Evolutionary conservation across 371 early-diverging fungal species (phyloP).

Genomic region (Zychaea mexicana): DNA sequence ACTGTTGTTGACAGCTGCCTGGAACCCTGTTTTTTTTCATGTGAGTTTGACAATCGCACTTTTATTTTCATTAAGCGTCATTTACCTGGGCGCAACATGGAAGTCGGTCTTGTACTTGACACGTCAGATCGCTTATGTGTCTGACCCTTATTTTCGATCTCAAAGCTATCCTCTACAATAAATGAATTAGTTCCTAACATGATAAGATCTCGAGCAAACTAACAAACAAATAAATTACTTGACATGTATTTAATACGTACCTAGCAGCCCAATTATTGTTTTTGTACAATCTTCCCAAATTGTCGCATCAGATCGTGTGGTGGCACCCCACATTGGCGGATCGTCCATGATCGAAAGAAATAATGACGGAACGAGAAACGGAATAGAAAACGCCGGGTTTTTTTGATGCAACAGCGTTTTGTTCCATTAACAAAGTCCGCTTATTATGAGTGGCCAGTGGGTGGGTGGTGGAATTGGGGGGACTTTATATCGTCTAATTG

Average conservation of each 20-base stretch:
- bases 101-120: not conserved
- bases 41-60: not conserved
- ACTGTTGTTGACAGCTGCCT: not conserved
- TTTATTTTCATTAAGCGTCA: not conserved
- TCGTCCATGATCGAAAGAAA: not conserved
- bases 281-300: constrained; percentile 41
- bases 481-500: no score
- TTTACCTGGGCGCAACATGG: not conserved
- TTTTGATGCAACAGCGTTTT: no score
- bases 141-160: constrained; percentile 27
- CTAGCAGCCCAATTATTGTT: constrained; percentile 39
- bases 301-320: constrained; percentile 30
- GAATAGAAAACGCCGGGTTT: no score
- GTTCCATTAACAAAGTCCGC: no score
- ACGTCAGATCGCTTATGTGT: not conserved
- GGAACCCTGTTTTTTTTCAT: not conserved
- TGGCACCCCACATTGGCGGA: constrained; percentile 25
- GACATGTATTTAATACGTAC: constrained; percentile 13
- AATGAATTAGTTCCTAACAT: not conserved
- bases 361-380: no score
- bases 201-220: not conserved
- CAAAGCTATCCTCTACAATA: constrained; percentile 12
- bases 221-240: not conserved
- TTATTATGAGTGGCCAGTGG: no score
- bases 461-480: no score